Percentiles rank a stretch among this genome's conserved stretches.
Conservation (phyloP, 495 filamentous ascomycete genomes). For the Podospora australis region DNA sequence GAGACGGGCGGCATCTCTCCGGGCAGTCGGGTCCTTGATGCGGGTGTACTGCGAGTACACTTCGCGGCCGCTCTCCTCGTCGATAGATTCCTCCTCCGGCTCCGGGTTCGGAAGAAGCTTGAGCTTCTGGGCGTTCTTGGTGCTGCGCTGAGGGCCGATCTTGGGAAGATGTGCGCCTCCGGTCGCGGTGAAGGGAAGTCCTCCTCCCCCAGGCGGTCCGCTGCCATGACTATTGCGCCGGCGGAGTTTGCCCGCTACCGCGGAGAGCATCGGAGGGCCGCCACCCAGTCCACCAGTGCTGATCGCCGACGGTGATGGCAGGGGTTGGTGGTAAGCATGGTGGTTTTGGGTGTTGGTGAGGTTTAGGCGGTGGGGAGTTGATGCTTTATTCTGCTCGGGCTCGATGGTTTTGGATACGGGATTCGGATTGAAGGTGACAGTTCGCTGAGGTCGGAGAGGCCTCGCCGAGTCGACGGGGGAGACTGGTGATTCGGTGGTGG, state of each 20-base stretch:
- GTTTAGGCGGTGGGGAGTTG: constrained; percentile 9
- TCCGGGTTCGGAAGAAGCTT: constrained; percentile 91
- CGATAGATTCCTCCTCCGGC: constrained; percentile 62
- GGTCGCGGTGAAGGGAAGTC: constrained; percentile 46
- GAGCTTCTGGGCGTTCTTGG: constrained; percentile 90
- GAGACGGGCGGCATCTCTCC: constrained; percentile 84
- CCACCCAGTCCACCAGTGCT: constrained; percentile 25
- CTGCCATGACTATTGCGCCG: constrained; percentile 72
- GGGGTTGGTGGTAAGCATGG: constrained; percentile 7
- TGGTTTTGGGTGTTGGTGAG: constrained; percentile 9
- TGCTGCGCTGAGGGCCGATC: constrained; percentile 90
- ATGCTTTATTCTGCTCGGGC: constrained; percentile 26
- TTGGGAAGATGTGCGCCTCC: constrained; percentile 52
- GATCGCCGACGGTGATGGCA: constrained; percentile 23
- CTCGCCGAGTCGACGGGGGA: constrained; percentile 30
- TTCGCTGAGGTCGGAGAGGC: constrained; percentile 32
- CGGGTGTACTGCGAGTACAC: constrained; percentile 90
- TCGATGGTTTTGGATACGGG: constrained; percentile 45
- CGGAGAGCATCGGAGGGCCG: constrained; percentile 66
- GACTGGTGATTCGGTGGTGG: constrained; percentile 8
- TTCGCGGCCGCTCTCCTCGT: constrained; percentile 88
- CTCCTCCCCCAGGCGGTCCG: constrained; percentile 6
- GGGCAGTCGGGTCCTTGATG: constrained; percentile 92
- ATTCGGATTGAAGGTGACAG: constrained; percentile 46
- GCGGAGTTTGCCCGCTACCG: constrained; percentile 79